Evolutionary conservation across 1,139 yeast genomes (phyloP), one percentile per base, ranked within the genome.

Genomic region (Debaryomyces sp.): DNA sequence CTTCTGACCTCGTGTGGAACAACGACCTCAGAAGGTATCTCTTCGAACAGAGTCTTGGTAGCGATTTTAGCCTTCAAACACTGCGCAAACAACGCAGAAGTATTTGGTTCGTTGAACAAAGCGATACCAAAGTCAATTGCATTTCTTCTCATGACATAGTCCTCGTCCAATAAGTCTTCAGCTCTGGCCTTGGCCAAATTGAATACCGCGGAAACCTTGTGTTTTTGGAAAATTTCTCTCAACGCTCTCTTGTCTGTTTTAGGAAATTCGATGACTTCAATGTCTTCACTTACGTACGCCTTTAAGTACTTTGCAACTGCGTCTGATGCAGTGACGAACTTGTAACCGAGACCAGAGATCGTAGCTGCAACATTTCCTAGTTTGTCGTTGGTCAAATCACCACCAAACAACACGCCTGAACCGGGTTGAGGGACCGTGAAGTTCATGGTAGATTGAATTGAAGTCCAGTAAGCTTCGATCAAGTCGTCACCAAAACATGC

Each of bases 41-140:
- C 66, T 46, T 70, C 77, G 48, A 76, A 78, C 36, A 68, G 64
- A 41, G 65, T 63, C 68, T 86, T 85, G 45, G 72, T 69, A 33
- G 83, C 84, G 43, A 94, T 80, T 67, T 90, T 90, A 49, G 75
- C 82, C 59, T 82, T 82, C 72, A 94, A 80, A 56, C 97, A 89
- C 64, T 85, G 77, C 22, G 98, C 92, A 70, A 95, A 94, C 59
- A 95, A 76, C 60, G 85, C 69, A 4, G 97, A 87, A 29, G 99
- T 94, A 67, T 90, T 85, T 56, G 98, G 97, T 73, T 94, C 99
- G 66, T 94, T 94, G 77, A 94, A 92, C 67, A 94, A 78, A 43
- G 99, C 97, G 62, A 94, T 87, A 51, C 89, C 98, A 68, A 95
- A 94, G 71, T 94, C 99, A 73, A 94, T 95, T 46, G 99, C 98